Percentiles rank a stretch among this genome's conserved stretches.
Evolutionary conservation across 768 basidiomycete genomes (phyloP).

Genomic region (Vishniacozyma victoriae): DNA sequence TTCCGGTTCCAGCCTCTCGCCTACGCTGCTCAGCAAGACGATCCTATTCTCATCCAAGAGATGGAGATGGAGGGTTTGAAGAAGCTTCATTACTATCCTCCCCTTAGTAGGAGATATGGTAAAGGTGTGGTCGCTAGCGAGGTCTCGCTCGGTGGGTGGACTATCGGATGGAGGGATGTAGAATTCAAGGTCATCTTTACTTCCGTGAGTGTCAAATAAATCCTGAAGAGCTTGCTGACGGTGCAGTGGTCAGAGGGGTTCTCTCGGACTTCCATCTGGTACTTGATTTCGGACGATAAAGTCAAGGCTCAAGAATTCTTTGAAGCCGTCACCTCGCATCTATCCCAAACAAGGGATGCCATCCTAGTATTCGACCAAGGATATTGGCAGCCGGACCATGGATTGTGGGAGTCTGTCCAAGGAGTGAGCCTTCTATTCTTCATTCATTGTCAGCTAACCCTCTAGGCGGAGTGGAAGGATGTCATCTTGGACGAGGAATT

Average conservation of each 20-base stretch:
- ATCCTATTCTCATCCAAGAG: constrained; percentile 10
- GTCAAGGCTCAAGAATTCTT: constrained; percentile 20
- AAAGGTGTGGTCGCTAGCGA: constrained; percentile 10
- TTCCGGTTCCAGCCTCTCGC: constrained; percentile 18
- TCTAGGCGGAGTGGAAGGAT: constrained; percentile 39
- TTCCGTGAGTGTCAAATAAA: constrained; percentile 12
- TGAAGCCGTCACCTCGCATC: constrained; percentile 11
- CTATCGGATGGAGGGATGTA: constrained; percentile 19
- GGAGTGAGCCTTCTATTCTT: constrained; percentile 13
- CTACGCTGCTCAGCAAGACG: constrained; percentile 16
- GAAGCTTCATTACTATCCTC: constrained; percentile 10
- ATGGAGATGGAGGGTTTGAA: constrained; percentile 19
- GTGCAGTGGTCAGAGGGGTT: constrained; percentile 3
- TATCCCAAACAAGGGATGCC: constrained; percentile 15
- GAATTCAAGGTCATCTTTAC: constrained; percentile 25
- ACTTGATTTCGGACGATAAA: constrained; percentile 15
- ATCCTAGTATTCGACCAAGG: constrained; percentile 71
- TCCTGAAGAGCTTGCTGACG: not conserved
- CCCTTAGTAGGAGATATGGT: constrained; percentile 23
- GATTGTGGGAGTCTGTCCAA: constrained; percentile 53
- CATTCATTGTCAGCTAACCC: not conserved
- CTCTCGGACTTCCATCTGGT: constrained; percentile 19
- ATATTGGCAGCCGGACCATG: constrained; percentile 60
- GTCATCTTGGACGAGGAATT: constrained; percentile 49
- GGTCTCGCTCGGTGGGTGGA: constrained; percentile 23